Conservation (phyloP, 768 basidiomycete species). For the Mycena vulgaris region DNA sequence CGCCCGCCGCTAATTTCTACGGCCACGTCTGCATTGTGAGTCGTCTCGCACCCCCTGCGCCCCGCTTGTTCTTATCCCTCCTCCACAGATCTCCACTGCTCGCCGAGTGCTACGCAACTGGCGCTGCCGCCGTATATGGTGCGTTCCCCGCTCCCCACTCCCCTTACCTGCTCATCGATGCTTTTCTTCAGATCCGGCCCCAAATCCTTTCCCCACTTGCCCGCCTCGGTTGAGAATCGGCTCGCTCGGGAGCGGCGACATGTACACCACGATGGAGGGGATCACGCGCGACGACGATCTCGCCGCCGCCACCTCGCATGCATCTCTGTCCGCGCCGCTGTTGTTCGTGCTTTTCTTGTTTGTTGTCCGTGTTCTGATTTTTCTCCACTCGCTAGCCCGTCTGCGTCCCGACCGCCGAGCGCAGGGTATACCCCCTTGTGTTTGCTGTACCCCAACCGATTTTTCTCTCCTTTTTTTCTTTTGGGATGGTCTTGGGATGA, state of each 20-base stretch:
- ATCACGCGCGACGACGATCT: background rate
- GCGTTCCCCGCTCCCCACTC: no score
- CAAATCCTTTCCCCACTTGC: background rate
- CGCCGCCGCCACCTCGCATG: background rate
- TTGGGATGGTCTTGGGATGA: no score
- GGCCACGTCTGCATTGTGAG: constrained; percentile 3
- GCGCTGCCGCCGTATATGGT: background rate
- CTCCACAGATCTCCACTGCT: background rate
- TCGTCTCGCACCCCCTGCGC: background rate
- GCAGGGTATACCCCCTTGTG: constrained; percentile 9
- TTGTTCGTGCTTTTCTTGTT: background rate
- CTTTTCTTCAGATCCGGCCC: background rate
- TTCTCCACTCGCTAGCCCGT: background rate
- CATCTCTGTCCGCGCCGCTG: no score
- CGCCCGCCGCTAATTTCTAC: constrained; percentile 4
- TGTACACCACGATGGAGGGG: background rate
- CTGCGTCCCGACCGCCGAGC: background rate
- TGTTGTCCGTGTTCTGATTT: no score
- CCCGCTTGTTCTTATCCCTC: background rate
- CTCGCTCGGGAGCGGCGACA: background rate
- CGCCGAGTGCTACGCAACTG: background rate
- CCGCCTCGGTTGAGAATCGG: constrained; percentile 23
- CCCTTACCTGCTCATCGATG: background rate
- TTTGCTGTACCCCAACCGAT: background rate
- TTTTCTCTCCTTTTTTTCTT: background rate